phyloP scores from a whole-genome alignment of 352 stramenopile genomes.

The Saprolegnia parasitica region DNA sequence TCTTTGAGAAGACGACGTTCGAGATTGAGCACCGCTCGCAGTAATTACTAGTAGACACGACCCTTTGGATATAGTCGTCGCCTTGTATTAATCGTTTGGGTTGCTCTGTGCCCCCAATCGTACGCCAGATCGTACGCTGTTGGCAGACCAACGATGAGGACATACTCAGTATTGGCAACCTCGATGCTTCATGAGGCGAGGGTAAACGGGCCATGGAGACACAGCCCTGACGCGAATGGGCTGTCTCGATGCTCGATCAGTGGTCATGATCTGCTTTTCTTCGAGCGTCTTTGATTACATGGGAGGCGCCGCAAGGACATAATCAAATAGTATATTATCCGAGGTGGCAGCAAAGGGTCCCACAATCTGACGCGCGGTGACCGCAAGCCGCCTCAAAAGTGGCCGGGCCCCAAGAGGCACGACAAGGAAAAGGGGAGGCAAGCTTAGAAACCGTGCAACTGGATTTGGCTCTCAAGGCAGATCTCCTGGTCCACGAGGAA shows the following conservation, averaged over 20 bases:
- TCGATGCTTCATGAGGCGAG: no score
- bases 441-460: constrained; percentile 98
- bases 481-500: constrained; percentile 99
- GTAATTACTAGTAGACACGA: constrained; percentile 14
- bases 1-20: constrained; percentile 20
- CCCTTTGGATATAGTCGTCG: not conserved
- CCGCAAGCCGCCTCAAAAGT: not conserved
- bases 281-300: not conserved
- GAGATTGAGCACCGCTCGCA: constrained; percentile 18
- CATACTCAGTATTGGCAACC: no score
- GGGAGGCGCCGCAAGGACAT: not conserved
- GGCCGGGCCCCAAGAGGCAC: not conserved
- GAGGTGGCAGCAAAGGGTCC: not conserved
- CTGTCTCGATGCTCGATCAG: no score
- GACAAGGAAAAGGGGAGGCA: no score
- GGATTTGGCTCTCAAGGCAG: constrained; percentile 92
- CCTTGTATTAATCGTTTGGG: not conserved
- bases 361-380: no score
- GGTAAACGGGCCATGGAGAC: no score
- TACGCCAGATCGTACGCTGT: no score
- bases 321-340: constrained; percentile 6
- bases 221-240: no score
- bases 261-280: not conserved
- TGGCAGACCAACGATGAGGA: no score
- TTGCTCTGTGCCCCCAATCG: no score